These are phyloP conservation scores for Manihot esculenta DNA, from an alignment of 441 rosid genomes.

Conservation along the genomic window DNA sequence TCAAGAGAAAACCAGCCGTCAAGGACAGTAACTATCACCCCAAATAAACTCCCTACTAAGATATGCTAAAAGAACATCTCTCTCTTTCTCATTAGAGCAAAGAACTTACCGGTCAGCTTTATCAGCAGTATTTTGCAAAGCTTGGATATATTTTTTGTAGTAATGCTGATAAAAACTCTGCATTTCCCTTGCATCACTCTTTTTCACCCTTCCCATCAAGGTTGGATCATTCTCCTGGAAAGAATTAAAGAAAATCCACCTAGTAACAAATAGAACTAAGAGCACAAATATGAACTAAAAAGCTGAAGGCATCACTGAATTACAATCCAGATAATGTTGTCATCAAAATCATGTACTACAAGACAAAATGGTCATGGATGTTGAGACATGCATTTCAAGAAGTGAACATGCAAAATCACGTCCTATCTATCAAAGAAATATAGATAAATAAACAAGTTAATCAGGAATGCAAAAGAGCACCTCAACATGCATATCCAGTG, in stretches of 20 bases:
- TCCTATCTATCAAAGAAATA: no score
- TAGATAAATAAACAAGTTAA: no score
- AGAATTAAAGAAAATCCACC: background rate
- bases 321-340: no score
- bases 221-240: constrained; percentile 94
- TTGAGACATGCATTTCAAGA: no score
- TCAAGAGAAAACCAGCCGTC: constrained; percentile 19
- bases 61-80: background rate
- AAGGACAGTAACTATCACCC: constrained; percentile 2
- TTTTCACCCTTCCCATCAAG: constrained; percentile 75
- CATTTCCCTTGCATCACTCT: constrained; percentile 98
- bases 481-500: no score
- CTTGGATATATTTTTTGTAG: constrained; percentile 88
- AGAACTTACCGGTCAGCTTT: constrained; percentile 93
- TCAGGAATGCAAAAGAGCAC: no score
- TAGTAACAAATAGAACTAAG: constrained; percentile 11
- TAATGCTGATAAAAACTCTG: constrained; percentile 96
- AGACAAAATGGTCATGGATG: no score
- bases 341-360: no score
- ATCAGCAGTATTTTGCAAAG: constrained; percentile 94
- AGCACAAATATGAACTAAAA: background rate
- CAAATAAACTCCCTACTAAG: background rate
- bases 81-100: background rate
- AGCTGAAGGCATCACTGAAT: no score
- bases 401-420: no score